Evolutionary conservation across 75 land plant species (phyloP), one percentile per base, ranked within the genome.

Genomic region (Selaginella moellendorffii): DNA sequence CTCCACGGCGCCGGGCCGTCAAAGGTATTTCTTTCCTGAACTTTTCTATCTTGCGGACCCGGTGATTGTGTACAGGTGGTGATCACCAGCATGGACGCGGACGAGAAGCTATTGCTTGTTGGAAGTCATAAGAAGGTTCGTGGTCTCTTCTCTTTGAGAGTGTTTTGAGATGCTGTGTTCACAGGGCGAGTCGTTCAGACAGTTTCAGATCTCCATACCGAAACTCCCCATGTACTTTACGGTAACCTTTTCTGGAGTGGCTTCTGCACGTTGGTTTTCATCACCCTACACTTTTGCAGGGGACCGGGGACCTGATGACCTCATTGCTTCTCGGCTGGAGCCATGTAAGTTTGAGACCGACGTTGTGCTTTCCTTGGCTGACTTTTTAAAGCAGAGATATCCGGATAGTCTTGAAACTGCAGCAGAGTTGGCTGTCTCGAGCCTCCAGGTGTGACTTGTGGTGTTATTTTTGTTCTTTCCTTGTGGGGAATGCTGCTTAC

Each of bases 301-400:
- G 97, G 19, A 92, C 97, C 22, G 97, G 97, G 27, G 97, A 92
- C 72, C 63, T 92, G 24, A 85, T 76, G 83, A 81, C 95, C 26
- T 86, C 97, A 20, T 86, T 92, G 63, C 69, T 92, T 36, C 81
- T 92, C 56, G 97, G 97, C 67, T 92, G 95, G 95, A 92, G 95
- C 69, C 81, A 92, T 79, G 97, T 92, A 78, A 72, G 76, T 64
- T 24, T 36, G 46, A 14, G 46, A 36, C 46, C 14, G 14, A 36
- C 46, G 14, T 36, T 5, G 46, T 36, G 14, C 14, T 36, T n/a
- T n/a, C n/a, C n/a, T n/a, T n/a, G n/a, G n/a, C n/a, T n/a, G n/a
- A n/a, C n/a, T n/a, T n/a, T n/a, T n/a, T n/a, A n/a, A 36, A 36
- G 10, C 77, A 92, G 95, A 92, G 81, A 76, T 81, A 79, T 71